Percentiles rank a stretch among this genome's conserved stretches.
phyloP scores from a whole-genome alignment of 805 yeast genomes.

The Pichia nakasei region DNA sequence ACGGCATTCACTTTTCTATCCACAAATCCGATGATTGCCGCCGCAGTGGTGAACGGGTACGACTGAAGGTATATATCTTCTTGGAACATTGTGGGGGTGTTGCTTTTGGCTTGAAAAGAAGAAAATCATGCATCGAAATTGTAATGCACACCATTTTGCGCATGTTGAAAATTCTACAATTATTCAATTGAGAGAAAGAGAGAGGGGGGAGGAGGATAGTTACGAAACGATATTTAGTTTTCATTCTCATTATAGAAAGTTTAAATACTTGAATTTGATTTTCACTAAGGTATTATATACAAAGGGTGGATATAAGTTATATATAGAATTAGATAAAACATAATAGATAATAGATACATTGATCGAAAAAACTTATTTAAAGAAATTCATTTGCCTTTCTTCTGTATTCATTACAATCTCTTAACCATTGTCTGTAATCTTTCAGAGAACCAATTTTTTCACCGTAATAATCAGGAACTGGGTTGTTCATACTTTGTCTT shows the following conservation, averaged over 20 bases:
- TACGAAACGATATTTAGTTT: too few relatives aligned
- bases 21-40: conserved; percentile 82
- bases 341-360: too few relatives aligned
- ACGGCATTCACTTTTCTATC: conserved; percentile 74
- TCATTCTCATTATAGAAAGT: too few relatives aligned
- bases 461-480: conserved; percentile 98
- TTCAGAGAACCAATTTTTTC: conserved; percentile 83
- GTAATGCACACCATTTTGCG: too few relatives aligned
- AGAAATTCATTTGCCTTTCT: conserved; percentile 73
- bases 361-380: conserved; percentile 23
- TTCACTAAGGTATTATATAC: too few relatives aligned
- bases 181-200: too few relatives aligned
- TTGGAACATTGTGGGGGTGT: conserved; percentile 13
- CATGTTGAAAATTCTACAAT: too few relatives aligned
- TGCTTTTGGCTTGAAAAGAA: not conserved
- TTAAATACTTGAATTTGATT: too few relatives aligned
- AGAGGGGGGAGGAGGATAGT: too few relatives aligned
- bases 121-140: too few relatives aligned
- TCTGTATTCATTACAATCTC: conserved; percentile 88
- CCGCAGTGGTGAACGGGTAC: conserved; percentile 80
- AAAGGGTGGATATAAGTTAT: too few relatives aligned
- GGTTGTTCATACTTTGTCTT: conserved; percentile 81
- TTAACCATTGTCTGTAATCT: conserved; percentile 89
- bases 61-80: conserved; percentile 64
- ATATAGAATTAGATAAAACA: too few relatives aligned